phyloP scores from a whole-genome alignment of 768 basidiomycete genomes.

The Mrakia hoshinonis region DNA sequence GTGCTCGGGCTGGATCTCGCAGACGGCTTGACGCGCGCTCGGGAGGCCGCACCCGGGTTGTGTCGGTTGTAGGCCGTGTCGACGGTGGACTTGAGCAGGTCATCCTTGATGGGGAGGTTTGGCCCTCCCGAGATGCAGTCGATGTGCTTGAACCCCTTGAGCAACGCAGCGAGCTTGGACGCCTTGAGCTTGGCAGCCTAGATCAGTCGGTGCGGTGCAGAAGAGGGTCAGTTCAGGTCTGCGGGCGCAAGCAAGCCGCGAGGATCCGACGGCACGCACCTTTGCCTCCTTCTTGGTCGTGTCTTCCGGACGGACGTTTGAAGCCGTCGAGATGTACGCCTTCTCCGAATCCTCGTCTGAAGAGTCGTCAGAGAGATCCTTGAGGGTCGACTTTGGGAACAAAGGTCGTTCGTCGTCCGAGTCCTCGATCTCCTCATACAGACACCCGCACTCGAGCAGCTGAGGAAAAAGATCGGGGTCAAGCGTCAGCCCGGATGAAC shows the following conservation, averaged over 20 bases:
- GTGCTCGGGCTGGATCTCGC: background rate
- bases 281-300: constrained; percentile 1
- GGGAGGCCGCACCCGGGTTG: no score
- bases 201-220: no score
- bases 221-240: no score
- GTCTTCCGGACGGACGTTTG: background rate
- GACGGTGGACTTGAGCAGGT: constrained; percentile 6
- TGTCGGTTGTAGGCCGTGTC: background rate
- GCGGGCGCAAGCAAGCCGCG: no score
- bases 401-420: constrained; percentile 10
- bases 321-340: constrained; percentile 11
- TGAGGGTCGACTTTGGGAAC: background rate
- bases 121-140: constrained; percentile 52
- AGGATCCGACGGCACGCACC: no score
- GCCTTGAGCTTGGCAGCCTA: constrained; percentile 44
- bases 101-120: constrained; percentile 3
- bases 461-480: background rate
- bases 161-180: constrained; percentile 53
- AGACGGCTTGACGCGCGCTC: background rate
- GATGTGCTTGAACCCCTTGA: constrained; percentile 74
- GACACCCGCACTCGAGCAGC: constrained; percentile 27
- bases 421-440: constrained; percentile 6
- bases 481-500: background rate
- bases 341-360: background rate
- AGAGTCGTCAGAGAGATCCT: background rate